These are phyloP conservation scores for Xylariaceae sp. DNA, from an alignment of 2,329 filamentous ascomycete genomes.

Conservation along the genomic window DNA sequence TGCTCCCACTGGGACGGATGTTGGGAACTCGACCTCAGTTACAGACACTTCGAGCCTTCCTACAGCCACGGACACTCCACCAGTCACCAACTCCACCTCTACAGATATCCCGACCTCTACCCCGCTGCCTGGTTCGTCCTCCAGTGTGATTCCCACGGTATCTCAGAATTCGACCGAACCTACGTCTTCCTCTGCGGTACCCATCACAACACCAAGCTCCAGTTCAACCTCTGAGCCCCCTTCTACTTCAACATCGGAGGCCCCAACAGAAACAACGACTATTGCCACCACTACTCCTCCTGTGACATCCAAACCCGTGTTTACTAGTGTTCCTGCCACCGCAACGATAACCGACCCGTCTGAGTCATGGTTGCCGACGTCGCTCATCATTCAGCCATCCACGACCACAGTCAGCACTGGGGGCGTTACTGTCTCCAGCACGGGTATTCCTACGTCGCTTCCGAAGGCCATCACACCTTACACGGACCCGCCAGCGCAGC, in stretches of 20 bases:
- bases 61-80: background rate
- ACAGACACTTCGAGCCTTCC: background rate
- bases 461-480: slow-evolving; percentile 73
- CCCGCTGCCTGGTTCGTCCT: background rate
- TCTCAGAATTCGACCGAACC: background rate
- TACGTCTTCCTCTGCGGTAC: slow-evolving; percentile 8
- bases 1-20: background rate
- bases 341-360: slow-evolving; percentile 38
- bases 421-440: slow-evolving; percentile 34
- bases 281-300: slow-evolving; percentile 9
- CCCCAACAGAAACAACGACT: slow-evolving; percentile 9
- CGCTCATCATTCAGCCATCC: slow-evolving; percentile 53
- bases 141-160: background rate
- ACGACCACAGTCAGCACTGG: slow-evolving; percentile 34
- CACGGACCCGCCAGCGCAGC: slow-evolving; percentile 46
- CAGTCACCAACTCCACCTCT: background rate
- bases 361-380: slow-evolving; percentile 52
- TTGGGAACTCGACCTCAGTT: background rate
- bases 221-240: slow-evolving; percentile 4
- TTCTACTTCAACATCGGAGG: slow-evolving; percentile 3
- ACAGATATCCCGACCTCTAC: background rate
- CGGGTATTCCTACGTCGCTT: slow-evolving; percentile 59
- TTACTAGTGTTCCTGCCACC: slow-evolving; percentile 36
- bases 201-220: slow-evolving; percentile 10
- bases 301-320: background rate